Conservation (phyloP, 2,329 filamentous ascomycete genomes). For the Exophiala phaeomuriformis region DNA sequence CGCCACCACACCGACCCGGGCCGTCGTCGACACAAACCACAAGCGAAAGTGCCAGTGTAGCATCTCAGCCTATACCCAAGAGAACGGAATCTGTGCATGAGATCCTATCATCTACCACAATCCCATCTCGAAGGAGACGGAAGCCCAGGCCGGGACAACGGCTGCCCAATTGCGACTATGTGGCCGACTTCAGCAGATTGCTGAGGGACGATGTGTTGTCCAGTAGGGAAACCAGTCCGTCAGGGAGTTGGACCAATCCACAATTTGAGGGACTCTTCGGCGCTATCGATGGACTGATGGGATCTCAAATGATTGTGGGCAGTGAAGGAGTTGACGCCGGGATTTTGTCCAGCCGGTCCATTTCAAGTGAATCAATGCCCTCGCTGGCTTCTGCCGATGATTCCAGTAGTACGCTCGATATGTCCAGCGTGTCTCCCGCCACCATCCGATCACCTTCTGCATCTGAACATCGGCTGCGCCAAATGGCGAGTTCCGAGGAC, state of each 20-base stretch:
- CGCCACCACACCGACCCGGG: constrained; percentile 5
- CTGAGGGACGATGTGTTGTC: constrained; percentile 46
- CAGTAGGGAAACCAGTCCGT: constrained; percentile 41
- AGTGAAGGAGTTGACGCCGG: constrained; percentile 42
- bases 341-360: constrained; percentile 42
- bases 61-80: constrained; percentile 2
- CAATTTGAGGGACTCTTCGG: constrained; percentile 51
- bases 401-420: constrained; percentile 37
- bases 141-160: constrained; percentile 36
- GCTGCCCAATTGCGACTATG: constrained; percentile 37
- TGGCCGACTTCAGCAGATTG: constrained; percentile 49
- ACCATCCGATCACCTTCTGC: constrained; percentile 34
- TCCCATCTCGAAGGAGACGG: constrained; percentile 45
- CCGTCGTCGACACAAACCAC: constrained; percentile 12
- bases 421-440: constrained; percentile 37
- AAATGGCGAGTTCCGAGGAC: constrained; percentile 48
- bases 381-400: constrained; percentile 45
- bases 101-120: constrained; percentile 52
- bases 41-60: neutral
- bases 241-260: constrained; percentile 38
- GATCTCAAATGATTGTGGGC: constrained; percentile 34
- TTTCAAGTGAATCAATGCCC: constrained; percentile 53
- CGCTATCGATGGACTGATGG: constrained; percentile 42
- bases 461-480: constrained; percentile 39
- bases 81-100: constrained; percentile 24